Base-by-base conservation (phyloP, 1,284 basidiomycete species). In the Tetrapyrgos nigripes region DNA sequence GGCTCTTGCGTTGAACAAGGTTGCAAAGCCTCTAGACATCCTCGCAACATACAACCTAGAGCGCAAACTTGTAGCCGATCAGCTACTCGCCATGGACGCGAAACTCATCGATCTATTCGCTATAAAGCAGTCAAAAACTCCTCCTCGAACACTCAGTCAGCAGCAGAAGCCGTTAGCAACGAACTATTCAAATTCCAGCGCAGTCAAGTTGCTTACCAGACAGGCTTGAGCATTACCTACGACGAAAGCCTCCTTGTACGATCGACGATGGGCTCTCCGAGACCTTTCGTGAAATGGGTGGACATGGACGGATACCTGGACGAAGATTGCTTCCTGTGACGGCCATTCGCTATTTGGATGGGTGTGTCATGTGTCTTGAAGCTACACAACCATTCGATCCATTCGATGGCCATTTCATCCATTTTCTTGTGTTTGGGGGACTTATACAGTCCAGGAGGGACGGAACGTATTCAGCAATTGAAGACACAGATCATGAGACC, bases 21-120 rank as follows among this genome's bases (percentile, higher is more conserved):
- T 60, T 40, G 59, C 59, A 43, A 57, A 60, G 48, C 59, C 59
- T n/a, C n/a, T n/a, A 21, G 50, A 44, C 19, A 55, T 57, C 44
- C 50, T 60, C n/a, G 33, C 44, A 40, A 60, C 59, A 5, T 60
- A 60, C 40, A 50, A 60, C 33, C 37, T 53, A 10, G 59, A 60
- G 44, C 59, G 59, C 8, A 40, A 40, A n/a, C 37, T n/a, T 11
- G 17, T 40, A 4, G 37, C 37, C 17, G 37, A 40, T 9, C 37
- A 40, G 6, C 17, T 40, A 17, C 17, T 40, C 5, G 37, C 37
- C 17, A 9, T 40, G 37, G 37, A 40, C 17, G 8, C 13, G 17
- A 4, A 40, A 17, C 37, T 40, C 37, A 17, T 40, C 6, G 37
- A 40, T 17, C 19, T 40, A 40, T 40, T 40, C 37, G 6, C 37